A percentile compares a stretch with the other conserved stretches of the same genome.
These are phyloP conservation scores for Nakazawaea ambrosiae DNA, from an alignment of 805 yeast genomes.

Conservation along the genomic window DNA sequence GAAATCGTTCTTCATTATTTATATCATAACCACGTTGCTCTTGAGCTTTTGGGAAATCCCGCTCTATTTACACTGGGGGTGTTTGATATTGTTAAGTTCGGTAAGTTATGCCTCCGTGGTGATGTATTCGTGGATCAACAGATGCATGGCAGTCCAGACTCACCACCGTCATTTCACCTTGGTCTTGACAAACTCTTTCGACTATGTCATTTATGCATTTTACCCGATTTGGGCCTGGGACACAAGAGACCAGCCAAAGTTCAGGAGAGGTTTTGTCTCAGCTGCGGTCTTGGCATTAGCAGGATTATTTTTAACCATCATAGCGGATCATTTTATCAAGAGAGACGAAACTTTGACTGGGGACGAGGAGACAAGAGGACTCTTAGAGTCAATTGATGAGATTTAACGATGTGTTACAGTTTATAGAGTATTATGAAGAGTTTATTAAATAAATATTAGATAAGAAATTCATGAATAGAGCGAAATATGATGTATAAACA, in stretches of 20 bases:
- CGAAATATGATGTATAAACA: too few relatives aligned
- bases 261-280: constrained; percentile 27
- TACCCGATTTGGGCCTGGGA: constrained; percentile 35
- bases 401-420: too few relatives aligned
- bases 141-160: constrained; percentile 13
- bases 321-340: background rate
- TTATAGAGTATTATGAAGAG: too few relatives aligned
- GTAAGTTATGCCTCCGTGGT: constrained; percentile 16
- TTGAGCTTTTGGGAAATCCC: constrained; percentile 18
- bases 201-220: constrained; percentile 32
- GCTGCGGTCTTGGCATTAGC: constrained; percentile 23
- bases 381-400: too few relatives aligned
- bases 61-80: constrained; percentile 16
- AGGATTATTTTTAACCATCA: constrained; percentile 2
- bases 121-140: constrained; percentile 18
- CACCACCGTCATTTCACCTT: constrained; percentile 23
- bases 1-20: constrained; percentile 12
- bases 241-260: constrained; percentile 26
- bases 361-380: too few relatives aligned
- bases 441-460: too few relatives aligned
- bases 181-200: constrained; percentile 30
- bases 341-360: too few relatives aligned
- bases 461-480: too few relatives aligned
- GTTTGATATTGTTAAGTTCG: constrained; percentile 15
- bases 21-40: constrained; percentile 12